Evolutionary conservation across 768 basidiomycete species (phyloP).

Genomic region (Russula sp.): DNA sequence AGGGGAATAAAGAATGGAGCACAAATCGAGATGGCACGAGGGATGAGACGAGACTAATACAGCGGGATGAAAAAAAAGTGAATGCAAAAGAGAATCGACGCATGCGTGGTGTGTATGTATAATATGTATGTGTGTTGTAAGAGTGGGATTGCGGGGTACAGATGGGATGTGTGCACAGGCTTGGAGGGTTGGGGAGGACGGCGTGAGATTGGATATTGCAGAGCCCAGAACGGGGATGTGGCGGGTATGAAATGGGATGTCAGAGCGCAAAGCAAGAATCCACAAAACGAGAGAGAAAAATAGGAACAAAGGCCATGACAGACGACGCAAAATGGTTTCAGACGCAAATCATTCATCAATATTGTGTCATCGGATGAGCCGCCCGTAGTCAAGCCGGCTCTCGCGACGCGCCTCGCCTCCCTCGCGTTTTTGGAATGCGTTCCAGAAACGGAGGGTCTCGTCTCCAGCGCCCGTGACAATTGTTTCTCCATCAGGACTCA

Average conservation of each 20-base stretch:
- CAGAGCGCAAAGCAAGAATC: conserved; percentile 9
- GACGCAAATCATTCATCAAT: not conserved
- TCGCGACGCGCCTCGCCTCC: conserved; percentile 39
- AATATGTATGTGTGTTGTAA: conserved; percentile 15
- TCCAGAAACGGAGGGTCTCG: conserved; percentile 97
- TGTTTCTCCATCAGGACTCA: conserved; percentile 96
- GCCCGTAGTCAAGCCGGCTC: conserved; percentile 47
- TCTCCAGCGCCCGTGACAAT: conserved; percentile 98
- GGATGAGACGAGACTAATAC: conserved; percentile 8
- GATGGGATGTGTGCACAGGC: conserved; percentile 8
- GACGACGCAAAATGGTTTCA: not conserved
- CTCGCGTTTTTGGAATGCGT: conserved; percentile 84
- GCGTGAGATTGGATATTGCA: conserved; percentile 15
- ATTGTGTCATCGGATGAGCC: conserved; percentile 39
- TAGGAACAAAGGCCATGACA: not conserved
- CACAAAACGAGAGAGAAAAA: not conserved
- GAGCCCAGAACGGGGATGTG: conserved; percentile 17
- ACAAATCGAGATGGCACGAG: conserved; percentile 22
- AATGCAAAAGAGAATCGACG: conserved; percentile 14
- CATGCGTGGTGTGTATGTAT: conserved; percentile 22
- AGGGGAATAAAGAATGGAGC: conserved; percentile 13
- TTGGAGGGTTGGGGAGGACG: not conserved
- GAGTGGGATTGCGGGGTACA: conserved; percentile 18
- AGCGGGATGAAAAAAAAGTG: conserved; percentile 15
- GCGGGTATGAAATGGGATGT: conserved; percentile 7